These are phyloP conservation scores for Claviceps cyperi DNA, from an alignment of 2,329 filamentous ascomycete genomes.

Conservation along the genomic window DNA sequence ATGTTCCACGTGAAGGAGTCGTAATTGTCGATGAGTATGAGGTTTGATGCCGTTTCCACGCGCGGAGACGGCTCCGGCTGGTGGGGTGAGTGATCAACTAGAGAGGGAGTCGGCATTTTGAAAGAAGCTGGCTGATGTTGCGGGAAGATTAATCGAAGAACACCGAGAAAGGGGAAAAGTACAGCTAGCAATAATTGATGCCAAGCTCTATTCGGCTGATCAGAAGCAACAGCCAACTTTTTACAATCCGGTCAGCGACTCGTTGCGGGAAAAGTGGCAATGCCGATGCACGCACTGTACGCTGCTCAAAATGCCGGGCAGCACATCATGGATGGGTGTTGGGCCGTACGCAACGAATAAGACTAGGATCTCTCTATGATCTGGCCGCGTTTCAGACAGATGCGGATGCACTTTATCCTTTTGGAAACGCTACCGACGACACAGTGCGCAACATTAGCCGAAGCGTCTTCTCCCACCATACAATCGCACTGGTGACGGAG, in stretches of 20 bases:
- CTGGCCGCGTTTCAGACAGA: neutral
- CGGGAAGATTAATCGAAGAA: neutral
- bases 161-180: neutral
- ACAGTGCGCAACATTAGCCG: neutral
- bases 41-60: conserved; percentile 69
- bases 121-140: neutral
- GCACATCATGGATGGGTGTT: neutral
- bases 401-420: neutral
- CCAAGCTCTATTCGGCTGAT: neutral
- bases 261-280: neutral
- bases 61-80: conserved; percentile 62
- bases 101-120: conserved; percentile 33
- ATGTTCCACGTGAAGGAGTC: conserved; percentile 99
- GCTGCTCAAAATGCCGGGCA: neutral
- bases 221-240: neutral
- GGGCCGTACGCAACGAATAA: neutral
- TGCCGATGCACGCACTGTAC: neutral
- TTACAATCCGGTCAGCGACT: neutral
- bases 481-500: neutral
- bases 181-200: neutral
- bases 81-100: conserved; percentile 72
- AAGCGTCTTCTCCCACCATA: neutral
- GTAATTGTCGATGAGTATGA: conserved; percentile 96
- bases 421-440: neutral
- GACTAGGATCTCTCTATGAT: neutral